Conservation (phyloP, 2,329 filamentous ascomycete species). For the Magnaporthales sp. region DNA sequence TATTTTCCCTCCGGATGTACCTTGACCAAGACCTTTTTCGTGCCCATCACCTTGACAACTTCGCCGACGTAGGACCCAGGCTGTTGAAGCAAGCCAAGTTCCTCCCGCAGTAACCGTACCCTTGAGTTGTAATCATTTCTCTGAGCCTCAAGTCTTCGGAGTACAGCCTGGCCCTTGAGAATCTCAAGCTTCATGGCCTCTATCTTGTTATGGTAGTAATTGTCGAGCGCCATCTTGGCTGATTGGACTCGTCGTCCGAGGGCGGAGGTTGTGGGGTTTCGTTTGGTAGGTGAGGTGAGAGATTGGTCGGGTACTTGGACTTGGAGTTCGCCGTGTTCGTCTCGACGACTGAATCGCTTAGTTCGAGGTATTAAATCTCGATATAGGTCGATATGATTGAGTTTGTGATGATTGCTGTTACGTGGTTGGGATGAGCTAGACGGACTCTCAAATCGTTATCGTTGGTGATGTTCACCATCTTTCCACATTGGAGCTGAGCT, state of each 20-base stretch:
- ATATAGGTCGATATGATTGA: background rate
- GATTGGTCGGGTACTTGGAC: background rate
- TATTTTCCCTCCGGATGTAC: conserved; percentile 99
- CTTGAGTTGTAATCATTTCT: conserved; percentile 99
- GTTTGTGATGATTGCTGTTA: background rate
- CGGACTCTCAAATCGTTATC: background rate
- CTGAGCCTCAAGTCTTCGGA: conserved; percentile 92
- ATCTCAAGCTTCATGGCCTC: conserved; percentile 99
- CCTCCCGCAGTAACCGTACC: conserved; percentile 87
- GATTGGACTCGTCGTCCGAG: background rate
- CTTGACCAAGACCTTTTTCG: conserved; percentile 98
- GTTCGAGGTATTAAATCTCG: background rate
- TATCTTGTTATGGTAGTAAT: conserved; percentile 99
- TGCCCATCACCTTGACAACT: conserved; percentile 99
- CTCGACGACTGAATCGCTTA: background rate
- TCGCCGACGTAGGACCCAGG: conserved; percentile 97
- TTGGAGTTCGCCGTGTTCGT: background rate
- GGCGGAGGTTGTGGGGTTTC: background rate
- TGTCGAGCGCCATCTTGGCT: conserved; percentile 89
- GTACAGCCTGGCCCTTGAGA: conserved; percentile 92
- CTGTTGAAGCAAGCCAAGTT: conserved; percentile 91
- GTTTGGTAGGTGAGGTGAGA: background rate
- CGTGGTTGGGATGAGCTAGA: background rate
- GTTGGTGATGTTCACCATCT: background rate
- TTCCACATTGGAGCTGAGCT: background rate